phyloP scores from a whole-genome alignment of 192 early-diverging fungal species.

The Pecoramyces ruminantium region DNA sequence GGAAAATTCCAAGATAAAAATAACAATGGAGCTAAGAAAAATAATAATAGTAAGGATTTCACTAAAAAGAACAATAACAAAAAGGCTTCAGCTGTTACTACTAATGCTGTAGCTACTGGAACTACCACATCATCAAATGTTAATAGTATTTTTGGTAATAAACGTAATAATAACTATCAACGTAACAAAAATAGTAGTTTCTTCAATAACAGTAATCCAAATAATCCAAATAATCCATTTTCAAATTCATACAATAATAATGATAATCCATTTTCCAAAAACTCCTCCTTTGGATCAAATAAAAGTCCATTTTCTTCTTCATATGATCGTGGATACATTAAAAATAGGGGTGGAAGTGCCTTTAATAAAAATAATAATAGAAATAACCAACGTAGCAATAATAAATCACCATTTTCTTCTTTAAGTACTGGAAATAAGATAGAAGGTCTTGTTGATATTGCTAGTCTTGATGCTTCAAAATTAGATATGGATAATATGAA shows the following conservation, averaged over 20 bases:
- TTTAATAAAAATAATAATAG: background rate
- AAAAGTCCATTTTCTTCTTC: background rate
- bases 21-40: background rate
- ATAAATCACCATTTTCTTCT: background rate
- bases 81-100: background rate
- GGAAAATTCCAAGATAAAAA: background rate
- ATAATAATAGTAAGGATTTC: background rate
- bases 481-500: constrained; percentile 16
- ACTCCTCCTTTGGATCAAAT: background rate
- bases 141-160: background rate
- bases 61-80: background rate
- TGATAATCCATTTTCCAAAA: background rate
- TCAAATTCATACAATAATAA: background rate
- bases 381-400: background rate
- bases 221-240: background rate
- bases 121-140: background rate
- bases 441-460: background rate
- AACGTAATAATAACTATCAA: background rate
- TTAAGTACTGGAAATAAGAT: background rate
- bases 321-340: background rate
- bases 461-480: background rate
- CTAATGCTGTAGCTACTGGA: background rate
- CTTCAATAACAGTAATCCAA: background rate
- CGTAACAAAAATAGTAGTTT: background rate
- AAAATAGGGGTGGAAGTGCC: background rate